phyloP scores from a whole-genome alignment of 345 rosid genomes.

The Linum tenue region DNA sequence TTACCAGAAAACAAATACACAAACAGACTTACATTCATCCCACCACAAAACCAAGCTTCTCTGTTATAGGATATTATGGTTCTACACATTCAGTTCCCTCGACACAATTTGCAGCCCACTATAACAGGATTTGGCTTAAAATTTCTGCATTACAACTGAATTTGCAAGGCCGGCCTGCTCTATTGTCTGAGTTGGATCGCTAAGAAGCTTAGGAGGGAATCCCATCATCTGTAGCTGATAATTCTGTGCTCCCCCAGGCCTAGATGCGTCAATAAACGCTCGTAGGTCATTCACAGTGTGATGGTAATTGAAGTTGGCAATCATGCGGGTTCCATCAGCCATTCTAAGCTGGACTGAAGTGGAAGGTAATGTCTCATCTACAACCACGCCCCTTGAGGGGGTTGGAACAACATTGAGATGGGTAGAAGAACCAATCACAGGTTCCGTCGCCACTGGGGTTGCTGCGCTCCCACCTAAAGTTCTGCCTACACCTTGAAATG shows the following conservation, averaged over 20 bases:
- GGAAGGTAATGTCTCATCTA: constrained; percentile 58
- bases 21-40: no score
- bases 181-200: constrained; percentile 50
- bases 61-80: no score
- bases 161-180: constrained; percentile 77
- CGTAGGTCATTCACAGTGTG: constrained; percentile 63
- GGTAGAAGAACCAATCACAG: constrained; percentile 11
- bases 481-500: constrained; percentile 92
- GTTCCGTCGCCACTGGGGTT: constrained; percentile 25
- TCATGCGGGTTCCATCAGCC: constrained; percentile 74
- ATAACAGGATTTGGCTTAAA: constrained; percentile 18
- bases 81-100: no score
- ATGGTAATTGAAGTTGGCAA: constrained; percentile 57
- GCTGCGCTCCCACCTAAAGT: constrained; percentile 63
- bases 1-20: no score
- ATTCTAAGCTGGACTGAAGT: constrained; percentile 83
- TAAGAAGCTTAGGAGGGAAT: constrained; percentile 83
- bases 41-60: no score
- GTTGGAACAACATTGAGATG: constrained; percentile 28
- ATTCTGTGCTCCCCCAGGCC: constrained; percentile 44
- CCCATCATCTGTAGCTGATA: constrained; percentile 90
- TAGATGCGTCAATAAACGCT: constrained; percentile 48
- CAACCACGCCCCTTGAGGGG: constrained; percentile 31
- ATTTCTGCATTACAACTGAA: constrained; percentile 78
- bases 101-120: no score